These are phyloP conservation scores for Dissoconium aciculare DNA, from an alignment of 2,329 filamentous ascomycete genomes.

Conservation along the genomic window DNA sequence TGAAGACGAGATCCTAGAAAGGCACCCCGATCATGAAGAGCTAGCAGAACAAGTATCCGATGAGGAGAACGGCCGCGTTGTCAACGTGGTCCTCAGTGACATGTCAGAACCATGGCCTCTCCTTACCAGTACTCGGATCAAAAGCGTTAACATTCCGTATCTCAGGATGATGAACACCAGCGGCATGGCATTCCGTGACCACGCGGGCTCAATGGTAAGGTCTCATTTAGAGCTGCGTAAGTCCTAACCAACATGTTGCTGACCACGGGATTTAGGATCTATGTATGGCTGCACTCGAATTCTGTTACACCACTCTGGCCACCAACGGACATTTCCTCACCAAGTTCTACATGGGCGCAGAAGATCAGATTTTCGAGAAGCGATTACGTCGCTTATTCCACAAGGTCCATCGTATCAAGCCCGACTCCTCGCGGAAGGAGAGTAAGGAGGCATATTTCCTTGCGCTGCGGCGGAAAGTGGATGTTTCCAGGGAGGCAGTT, in stretches of 20 bases:
- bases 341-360: slow-evolving; percentile 88
- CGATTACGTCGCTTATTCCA: slow-evolving; percentile 62
- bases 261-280: slow-evolving; percentile 50
- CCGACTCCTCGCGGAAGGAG: slow-evolving; percentile 69
- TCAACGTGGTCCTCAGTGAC: slow-evolving; percentile 92
- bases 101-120: slow-evolving; percentile 96
- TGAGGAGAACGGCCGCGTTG: slow-evolving; percentile 39
- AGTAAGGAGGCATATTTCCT: slow-evolving; percentile 72
- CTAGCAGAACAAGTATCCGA: slow-evolving; percentile 14
- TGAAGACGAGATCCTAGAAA: slow-evolving; percentile 4
- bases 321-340: slow-evolving; percentile 81
- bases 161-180: slow-evolving; percentile 99
- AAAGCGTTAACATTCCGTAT: slow-evolving; percentile 90
- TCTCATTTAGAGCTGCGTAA: background rate
- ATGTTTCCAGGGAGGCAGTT: slow-evolving; percentile 32
- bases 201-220: slow-evolving; percentile 84
- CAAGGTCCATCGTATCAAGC: slow-evolving; percentile 76
- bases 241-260: background rate
- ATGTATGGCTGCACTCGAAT: slow-evolving; percentile 69
- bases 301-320: slow-evolving; percentile 71
- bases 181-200: slow-evolving; percentile 72
- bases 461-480: slow-evolving; percentile 52
- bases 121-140: slow-evolving; percentile 62
- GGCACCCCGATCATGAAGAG: no score
- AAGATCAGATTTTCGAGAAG: slow-evolving; percentile 67